Evolutionary conservation across 1,139 yeast species (phyloP).

Genomic region (Blastobotrys apis): DNA sequence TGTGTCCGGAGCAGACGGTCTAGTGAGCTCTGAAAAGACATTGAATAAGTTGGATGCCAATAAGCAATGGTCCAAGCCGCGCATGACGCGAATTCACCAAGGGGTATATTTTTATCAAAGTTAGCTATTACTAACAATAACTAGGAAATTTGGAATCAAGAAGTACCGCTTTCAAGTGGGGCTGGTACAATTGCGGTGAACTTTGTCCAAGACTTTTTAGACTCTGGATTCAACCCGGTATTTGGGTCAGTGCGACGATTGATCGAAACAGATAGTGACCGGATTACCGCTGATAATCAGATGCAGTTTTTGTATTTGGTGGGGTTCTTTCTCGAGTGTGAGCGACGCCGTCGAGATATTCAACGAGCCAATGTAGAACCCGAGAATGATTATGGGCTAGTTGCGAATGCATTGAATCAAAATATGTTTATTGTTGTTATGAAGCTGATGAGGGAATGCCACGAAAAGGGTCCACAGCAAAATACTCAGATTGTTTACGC

Average conservation of each 20-base stretch:
- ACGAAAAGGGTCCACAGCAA: constrained; percentile 39
- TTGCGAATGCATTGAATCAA: constrained; percentile 65
- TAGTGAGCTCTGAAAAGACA: constrained; percentile 46
- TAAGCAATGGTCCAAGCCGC: constrained; percentile 59
- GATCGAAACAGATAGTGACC: constrained; percentile 43
- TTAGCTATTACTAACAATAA: constrained; percentile 38
- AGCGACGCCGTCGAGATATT: constrained; percentile 18
- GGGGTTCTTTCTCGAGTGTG: constrained; percentile 63
- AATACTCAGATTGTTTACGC: constrained; percentile 49
- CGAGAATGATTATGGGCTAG: constrained; percentile 45
- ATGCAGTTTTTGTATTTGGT: constrained; percentile 56
- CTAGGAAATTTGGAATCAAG: constrained; percentile 28
- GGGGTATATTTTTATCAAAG: constrained; percentile 40
- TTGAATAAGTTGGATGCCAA: constrained; percentile 59
- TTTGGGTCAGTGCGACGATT: constrained; percentile 50
- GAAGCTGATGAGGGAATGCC: constrained; percentile 52
- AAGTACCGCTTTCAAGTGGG: constrained; percentile 34
- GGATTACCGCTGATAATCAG: constrained; percentile 34
- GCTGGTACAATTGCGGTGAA: constrained; percentile 38
- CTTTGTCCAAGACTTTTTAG: constrained; percentile 58
- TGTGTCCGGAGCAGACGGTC: constrained; percentile 73
- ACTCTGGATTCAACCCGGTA: constrained; percentile 72
- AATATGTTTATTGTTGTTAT: constrained; percentile 59
- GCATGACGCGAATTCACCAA: constrained; percentile 26
- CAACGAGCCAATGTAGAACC: constrained; percentile 1